Percentiles rank a stretch among this genome's conserved stretches.
phyloP scores from a whole-genome alignment of 2,329 filamentous ascomycete species.

The Aspergillus sp. region DNA sequence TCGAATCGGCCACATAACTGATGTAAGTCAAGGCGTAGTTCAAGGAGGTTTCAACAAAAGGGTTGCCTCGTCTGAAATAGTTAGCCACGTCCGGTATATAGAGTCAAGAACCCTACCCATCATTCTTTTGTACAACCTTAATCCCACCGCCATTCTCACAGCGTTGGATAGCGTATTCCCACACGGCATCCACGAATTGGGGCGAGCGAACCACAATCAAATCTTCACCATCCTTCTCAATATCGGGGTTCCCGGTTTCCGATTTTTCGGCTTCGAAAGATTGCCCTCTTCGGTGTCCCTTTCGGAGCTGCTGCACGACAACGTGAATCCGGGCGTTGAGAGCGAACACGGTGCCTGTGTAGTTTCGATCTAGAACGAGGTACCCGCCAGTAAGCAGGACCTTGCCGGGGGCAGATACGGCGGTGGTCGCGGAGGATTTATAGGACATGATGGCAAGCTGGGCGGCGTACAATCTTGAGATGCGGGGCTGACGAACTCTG shows the following conservation, averaged over 20 bases:
- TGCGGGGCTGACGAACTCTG: background rate
- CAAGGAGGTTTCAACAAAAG: constrained; percentile 90
- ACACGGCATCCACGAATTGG: constrained; percentile 83
- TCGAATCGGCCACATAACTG: constrained; percentile 48
- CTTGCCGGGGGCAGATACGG: constrained; percentile 91
- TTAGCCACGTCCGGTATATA: constrained; percentile 3
- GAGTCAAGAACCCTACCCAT: constrained; percentile 30
- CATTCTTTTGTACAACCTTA: constrained; percentile 66
- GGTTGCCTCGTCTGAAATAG: constrained; percentile 61
- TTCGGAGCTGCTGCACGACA: constrained; percentile 55
- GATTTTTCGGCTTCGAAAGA: constrained; percentile 16
- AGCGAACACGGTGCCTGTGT: constrained; percentile 72
- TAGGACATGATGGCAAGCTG: constrained; percentile 10
- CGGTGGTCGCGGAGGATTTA: constrained; percentile 39
- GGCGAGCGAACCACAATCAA: constrained; percentile 87
- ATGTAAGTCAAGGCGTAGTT: constrained; percentile 84
- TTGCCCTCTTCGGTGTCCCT: constrained; percentile 23
- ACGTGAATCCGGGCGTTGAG: constrained; percentile 65
- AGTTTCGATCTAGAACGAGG: constrained; percentile 82
- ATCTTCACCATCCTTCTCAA: constrained; percentile 59
- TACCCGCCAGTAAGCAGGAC: constrained; percentile 94
- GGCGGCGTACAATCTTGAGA: background rate
- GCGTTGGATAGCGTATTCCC: constrained; percentile 80
- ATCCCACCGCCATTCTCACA: constrained; percentile 74
- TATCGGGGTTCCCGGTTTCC: constrained; percentile 35